phyloP scores from a whole-genome alignment of 1,284 basidiomycete genomes.

The Melampsora americana region DNA sequence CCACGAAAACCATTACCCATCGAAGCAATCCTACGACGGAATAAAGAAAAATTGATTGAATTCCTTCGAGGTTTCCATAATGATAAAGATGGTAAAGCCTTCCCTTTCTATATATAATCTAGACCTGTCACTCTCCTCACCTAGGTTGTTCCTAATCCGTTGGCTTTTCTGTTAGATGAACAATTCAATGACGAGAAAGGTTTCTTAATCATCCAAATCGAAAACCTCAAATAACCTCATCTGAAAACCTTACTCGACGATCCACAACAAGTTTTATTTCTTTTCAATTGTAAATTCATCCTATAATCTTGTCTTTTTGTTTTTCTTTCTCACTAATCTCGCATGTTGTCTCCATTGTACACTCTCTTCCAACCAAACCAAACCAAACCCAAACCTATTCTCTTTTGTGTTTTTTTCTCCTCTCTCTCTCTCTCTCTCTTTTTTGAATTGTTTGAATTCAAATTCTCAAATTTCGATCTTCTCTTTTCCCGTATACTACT shows the following conservation, averaged over 20 bases:
- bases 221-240: conserved; percentile 46
- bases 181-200: conserved; percentile 97
- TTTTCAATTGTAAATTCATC: not conserved
- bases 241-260: no score
- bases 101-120: not conserved
- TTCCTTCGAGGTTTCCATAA: conserved; percentile 95
- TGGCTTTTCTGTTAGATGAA: conserved; percentile 63
- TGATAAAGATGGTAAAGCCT: conserved; percentile 73
- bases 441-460: not conserved
- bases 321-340: not conserved
- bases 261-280: not conserved
- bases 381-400: not conserved
- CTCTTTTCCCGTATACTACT: not conserved
- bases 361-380: not conserved
- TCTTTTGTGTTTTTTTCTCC: not conserved
- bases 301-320: not conserved
- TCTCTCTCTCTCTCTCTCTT: not conserved
- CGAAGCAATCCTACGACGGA: conserved; percentile 81
- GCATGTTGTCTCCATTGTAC: not conserved
- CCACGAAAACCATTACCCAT: conserved; percentile 97
- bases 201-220: conserved; percentile 82
- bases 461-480: not conserved
- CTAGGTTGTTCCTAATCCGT: not conserved
- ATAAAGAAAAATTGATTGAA: conserved; percentile 84
- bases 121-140: not conserved